Evolutionary conservation across 495 filamentous ascomycete genomes (phyloP), one percentile per base, ranked within the genome.

Genomic region (Poronia punctata): DNA sequence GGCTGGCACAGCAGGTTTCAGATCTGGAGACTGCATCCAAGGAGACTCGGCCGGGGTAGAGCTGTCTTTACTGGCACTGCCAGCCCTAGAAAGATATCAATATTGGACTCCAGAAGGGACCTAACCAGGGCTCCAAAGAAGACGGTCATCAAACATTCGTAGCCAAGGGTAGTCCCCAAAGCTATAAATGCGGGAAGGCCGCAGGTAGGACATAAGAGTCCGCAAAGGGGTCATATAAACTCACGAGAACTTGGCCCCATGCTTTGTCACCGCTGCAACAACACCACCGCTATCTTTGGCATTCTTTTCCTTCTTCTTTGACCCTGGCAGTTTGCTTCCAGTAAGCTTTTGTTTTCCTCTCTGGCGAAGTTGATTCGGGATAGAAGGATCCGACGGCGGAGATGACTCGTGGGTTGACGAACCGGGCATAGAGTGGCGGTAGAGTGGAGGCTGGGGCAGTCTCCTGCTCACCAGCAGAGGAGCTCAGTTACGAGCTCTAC

Each of bases 241-340:
- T 25, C 54, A 72, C 68, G 66, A 53, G 56, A 71, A 69, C 51
- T 67, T 72, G 46, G 66, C 61, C 44, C 58, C 62, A 53, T 72
- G 66, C 54, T 64, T 70, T 20, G 66, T 72, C 61, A 72, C 65
- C 58, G 69, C 69, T 40, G 69, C 69, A 42, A 67, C 60, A 57
- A 70, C 68, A 49, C 68, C 59, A 43, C 67, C 65, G 46, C 57
- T 54, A 38, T 71, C 67, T 66, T 66, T 72, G 52, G 55, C 69
- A 71, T 72, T 63, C 63, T 68, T 72, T 40, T 63, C 61, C 57
- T 71, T 64, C 48, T 71, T 71, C 65, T 66, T 68, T 44, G 61
- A 54, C 58, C 52, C 68, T 71, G 34, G 23, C 36, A 35, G 41
- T 38, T 52, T 44, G 48, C 45, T 51, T 42, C 37, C 43, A 32